A percentile compares a stretch with the other conserved stretches of the same genome.
phyloP scores from a whole-genome alignment of 139 green algal genomes.

The Micractinium conductrix region DNA sequence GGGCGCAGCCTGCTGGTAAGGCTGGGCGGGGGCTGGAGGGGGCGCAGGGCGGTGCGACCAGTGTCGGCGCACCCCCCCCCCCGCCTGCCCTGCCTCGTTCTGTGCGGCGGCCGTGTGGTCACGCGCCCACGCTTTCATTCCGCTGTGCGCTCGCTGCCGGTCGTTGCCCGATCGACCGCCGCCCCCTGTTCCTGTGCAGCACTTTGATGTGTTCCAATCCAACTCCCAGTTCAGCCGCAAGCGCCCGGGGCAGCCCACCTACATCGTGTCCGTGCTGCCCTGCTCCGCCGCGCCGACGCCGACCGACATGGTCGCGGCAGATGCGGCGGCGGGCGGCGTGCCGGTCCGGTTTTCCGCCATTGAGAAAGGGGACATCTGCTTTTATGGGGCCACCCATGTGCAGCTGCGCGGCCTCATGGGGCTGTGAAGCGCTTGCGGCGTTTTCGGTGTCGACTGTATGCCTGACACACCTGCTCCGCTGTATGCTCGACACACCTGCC shows the following conservation, averaged over 20 bases:
- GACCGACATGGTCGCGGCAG: slow-evolving; percentile 5
- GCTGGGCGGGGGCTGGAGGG: background rate
- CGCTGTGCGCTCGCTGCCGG: background rate
- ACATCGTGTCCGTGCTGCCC: slow-evolving; percentile 13
- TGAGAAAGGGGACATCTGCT: slow-evolving; percentile 49
- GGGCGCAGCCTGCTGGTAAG: slow-evolving; percentile 28
- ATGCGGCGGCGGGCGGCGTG: slow-evolving; percentile 17
- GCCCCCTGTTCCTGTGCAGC: background rate
- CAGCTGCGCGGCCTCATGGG: slow-evolving; percentile 24
- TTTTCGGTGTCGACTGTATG: no score
- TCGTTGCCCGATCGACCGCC: background rate
- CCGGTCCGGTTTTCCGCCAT: slow-evolving; percentile 37
- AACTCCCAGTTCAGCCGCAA: slow-evolving; percentile 46
- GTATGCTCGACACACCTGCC: no score
- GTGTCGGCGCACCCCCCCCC: no score
- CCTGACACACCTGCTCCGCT: no score
- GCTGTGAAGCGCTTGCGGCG: no score
- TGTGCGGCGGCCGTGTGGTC: no score
- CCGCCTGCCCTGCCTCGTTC: no score
- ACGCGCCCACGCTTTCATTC: no score
- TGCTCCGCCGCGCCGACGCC: background rate
- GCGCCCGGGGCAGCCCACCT: slow-evolving; percentile 1
- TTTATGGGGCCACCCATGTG: slow-evolving; percentile 33
- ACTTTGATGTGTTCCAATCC: slow-evolving; percentile 43
- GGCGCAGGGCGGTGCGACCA: no score